Conservation (phyloP, 1,284 basidiomycete genomes). For the Heterobasidion irregulare region DNA sequence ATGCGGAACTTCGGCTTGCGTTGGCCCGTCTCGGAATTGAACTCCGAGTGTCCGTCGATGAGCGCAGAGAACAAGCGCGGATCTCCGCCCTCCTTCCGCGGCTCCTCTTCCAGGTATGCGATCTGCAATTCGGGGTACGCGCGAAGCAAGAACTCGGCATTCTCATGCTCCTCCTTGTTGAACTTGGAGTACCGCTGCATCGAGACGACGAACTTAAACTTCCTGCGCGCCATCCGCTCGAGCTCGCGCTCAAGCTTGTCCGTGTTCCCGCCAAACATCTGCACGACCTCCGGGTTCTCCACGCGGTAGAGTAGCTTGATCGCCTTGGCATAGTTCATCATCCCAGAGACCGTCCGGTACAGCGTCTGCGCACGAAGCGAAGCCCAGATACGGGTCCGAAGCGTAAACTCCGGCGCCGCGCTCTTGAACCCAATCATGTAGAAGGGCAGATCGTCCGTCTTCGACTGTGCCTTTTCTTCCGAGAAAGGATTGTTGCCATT, state of each 20-base stretch:
- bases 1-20: conserved; percentile 97
- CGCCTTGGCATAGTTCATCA: conserved; percentile 99
- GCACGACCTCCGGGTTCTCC: conserved; percentile 98
- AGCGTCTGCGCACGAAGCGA: conserved; percentile 97
- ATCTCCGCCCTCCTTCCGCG: conserved; percentile 92
- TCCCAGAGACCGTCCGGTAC: conserved; percentile 97
- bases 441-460: conserved; percentile 93
- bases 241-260: conserved; percentile 96
- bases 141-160: conserved; percentile 95
- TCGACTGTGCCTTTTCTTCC: conserved; percentile 84
- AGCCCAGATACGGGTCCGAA: conserved; percentile 98
- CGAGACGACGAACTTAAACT: conserved; percentile 99
- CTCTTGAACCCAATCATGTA: conserved; percentile 99
- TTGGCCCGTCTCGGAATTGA: conserved; percentile 82
- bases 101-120: conserved; percentile 96
- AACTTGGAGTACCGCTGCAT: conserved; percentile 99
- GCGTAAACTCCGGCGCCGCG: conserved; percentile 95
- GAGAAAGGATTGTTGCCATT: conserved; percentile 73
- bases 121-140: conserved; percentile 99
- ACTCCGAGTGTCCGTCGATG: conserved; percentile 97
- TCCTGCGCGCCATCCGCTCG: conserved; percentile 94
- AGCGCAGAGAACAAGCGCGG: conserved; percentile 92
- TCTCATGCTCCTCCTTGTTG: conserved; percentile 99
- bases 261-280: conserved; percentile 95
- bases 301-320: conserved; percentile 99